Conservation (phyloP, 768 basidiomycete genomes). For the Chalciporus pseudorubinellus region DNA sequence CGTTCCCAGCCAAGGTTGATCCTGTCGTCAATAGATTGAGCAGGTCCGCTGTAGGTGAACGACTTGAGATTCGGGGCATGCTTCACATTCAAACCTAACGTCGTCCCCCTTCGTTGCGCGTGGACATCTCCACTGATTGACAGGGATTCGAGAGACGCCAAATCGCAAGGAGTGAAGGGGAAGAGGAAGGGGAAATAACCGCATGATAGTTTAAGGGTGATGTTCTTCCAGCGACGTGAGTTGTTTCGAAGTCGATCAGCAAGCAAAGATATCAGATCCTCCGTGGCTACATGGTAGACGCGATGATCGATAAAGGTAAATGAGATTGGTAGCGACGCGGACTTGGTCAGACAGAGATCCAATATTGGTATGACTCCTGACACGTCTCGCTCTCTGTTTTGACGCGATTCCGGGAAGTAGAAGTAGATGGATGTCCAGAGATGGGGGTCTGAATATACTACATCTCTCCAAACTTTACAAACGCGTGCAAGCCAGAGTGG, state of each 20-base stretch:
- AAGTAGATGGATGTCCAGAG: constrained; percentile 26
- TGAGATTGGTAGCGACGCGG: constrained; percentile 12
- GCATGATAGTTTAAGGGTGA: constrained; percentile 9
- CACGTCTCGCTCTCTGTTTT: constrained; percentile 1
- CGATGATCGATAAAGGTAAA: constrained; percentile 22
- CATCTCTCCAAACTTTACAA: constrained; percentile 20
- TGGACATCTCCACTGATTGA: constrained; percentile 4
- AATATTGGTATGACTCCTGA: not conserved
- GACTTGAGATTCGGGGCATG: constrained; percentile 16
- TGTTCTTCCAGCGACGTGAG: constrained; percentile 17
- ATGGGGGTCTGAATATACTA: constrained; percentile 9
- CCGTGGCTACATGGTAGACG: constrained; percentile 1
- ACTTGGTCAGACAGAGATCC: constrained; percentile 15
- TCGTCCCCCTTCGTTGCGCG: not conserved
- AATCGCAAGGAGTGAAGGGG: constrained; percentile 13
- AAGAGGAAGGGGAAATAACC: constrained; percentile 17
- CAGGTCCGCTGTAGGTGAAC: constrained; percentile 13
- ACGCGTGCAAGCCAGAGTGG: constrained; percentile 16
- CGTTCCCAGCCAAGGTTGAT: constrained; percentile 12
- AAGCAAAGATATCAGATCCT: constrained; percentile 9
- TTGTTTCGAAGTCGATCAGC: constrained; percentile 12
- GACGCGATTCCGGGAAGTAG: constrained; percentile 1
- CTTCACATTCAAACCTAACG: constrained; percentile 2
- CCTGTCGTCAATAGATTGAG: not conserved
- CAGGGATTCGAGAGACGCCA: constrained; percentile 15